Evolutionary conservation across 768 basidiomycete genomes (phyloP).

Genomic region (Leccinum longicurvipes): DNA sequence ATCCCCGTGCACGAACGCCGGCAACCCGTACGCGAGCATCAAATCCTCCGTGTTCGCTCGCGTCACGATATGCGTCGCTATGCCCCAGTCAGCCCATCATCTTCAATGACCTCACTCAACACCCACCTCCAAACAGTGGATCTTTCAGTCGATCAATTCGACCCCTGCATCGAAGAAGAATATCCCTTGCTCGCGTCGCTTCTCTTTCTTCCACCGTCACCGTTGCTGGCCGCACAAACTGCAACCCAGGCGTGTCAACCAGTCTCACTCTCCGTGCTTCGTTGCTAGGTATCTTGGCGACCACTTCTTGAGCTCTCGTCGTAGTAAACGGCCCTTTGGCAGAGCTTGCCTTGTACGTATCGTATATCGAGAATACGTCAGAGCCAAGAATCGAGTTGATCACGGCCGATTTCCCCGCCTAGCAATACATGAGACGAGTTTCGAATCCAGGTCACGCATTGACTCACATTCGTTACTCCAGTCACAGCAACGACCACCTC

Average conservation of each 20-base stretch:
- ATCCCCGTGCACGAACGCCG: slow-evolving; percentile 72
- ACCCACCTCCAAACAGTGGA: slow-evolving; percentile 64
- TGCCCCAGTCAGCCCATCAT: slow-evolving; percentile 12
- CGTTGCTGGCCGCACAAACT: slow-evolving; percentile 40
- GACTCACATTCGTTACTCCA: slow-evolving; percentile 76
- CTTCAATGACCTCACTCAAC: not conserved
- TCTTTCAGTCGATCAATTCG: slow-evolving; percentile 85
- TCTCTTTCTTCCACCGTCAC: slow-evolving; percentile 32
- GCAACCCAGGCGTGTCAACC: slow-evolving; percentile 87
- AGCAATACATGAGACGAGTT: slow-evolving; percentile 7
- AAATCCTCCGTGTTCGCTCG: slow-evolving; percentile 75
- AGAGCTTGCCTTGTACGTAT: slow-evolving; percentile 40
- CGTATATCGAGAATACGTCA: slow-evolving; percentile 54
- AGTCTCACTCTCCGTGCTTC: slow-evolving; percentile 46
- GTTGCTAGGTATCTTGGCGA: slow-evolving; percentile 44
- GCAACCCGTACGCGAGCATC: slow-evolving; percentile 84
- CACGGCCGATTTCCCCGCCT: slow-evolving; percentile 84
- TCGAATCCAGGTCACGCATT: not conserved
- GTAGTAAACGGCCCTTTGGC: slow-evolving; percentile 64
- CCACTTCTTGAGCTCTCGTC: slow-evolving; percentile 63
- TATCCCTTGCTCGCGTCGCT: slow-evolving; percentile 51
- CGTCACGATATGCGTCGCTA: slow-evolving; percentile 67
- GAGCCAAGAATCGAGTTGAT: slow-evolving; percentile 71
- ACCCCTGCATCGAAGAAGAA: slow-evolving; percentile 76
- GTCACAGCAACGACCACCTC: slow-evolving; percentile 71